Evolutionary conservation across 257 asterid species (phyloP).

Genomic region (Capsicum baccatum): DNA sequence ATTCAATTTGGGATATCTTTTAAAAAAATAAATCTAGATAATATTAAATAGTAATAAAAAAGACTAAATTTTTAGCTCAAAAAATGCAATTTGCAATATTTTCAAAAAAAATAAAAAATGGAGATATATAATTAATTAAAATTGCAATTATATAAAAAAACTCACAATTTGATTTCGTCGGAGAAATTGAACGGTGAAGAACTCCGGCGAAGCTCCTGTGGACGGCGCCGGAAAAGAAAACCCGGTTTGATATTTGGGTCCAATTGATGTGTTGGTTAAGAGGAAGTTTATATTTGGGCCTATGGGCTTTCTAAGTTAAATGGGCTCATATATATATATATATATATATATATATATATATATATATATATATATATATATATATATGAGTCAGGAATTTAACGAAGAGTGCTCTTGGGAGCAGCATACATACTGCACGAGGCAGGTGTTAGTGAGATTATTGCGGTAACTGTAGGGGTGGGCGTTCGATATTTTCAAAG

Average conservation of each 20-base stretch:
- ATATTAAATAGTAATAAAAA: too few species aligned
- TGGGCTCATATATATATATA: not conserved
- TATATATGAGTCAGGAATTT: too few species aligned
- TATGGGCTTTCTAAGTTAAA: not conserved
- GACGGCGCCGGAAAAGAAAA: conserved; percentile 2
- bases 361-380: too few species aligned
- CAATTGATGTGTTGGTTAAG: not conserved
- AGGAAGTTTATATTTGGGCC: not conserved
- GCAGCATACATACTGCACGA: too few species aligned
- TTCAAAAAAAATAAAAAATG: not conserved
- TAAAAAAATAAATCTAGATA: too few species aligned
- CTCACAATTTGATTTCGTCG: not conserved
- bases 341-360: too few species aligned
- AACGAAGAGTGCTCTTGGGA: too few species aligned
- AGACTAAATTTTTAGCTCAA: not conserved
- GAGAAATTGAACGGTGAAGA: not conserved
- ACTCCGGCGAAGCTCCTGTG: not conserved
- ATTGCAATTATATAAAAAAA: not conserved
- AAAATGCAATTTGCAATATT: not conserved
- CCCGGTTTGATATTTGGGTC: not conserved
- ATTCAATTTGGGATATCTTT: too few species aligned
- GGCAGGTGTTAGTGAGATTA: too few species aligned
- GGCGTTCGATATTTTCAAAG: too few species aligned
- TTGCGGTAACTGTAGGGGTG: too few species aligned
- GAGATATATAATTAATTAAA: too few species aligned